Base-by-base conservation (phyloP, 75 land plant genomes). In the Larix kaempferi region DNA sequence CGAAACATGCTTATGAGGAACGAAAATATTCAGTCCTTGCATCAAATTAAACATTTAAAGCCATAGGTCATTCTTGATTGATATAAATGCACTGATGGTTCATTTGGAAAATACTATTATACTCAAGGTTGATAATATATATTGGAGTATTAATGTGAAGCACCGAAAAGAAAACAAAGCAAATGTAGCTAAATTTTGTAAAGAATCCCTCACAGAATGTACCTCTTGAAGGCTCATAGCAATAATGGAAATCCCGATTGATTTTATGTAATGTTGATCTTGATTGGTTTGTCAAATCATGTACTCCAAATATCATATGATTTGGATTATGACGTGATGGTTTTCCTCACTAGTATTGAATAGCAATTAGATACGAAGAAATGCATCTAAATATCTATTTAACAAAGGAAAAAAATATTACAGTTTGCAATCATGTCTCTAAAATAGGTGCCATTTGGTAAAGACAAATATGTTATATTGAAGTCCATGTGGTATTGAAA, bases 21-120 rank as follows among this genome's bases (percentile, higher is more conserved):
- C 92, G 97, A 92, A 94, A 92, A 74, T 83, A 89, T 23, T 79
- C 88, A 73, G 88, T 94, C 17, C 2, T 90, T 22, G 63, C 80
- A 14, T 82, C 94, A 5, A 89, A 87, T 56, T 71, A 85, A 8
- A 23, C 44, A 23, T 77, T 10, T 78, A 88, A 86, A 52, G 10
- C 29, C 27, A 37, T 56, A 29, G 83, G 77, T 78, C 74, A 78
- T n/a, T 3, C 56, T 27, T 69, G 16, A 11, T 44, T n/a, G 69
- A 56, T 4, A 57, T 55, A n/a, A n/a, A n/a, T 57, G 10, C 19
- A 19, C 39, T 77, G 26, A 33, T 73, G 64, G 0, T 15, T 66
- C 23, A 7, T 75, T 44, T 11, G 10, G 41, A 14, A 57, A 15
- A 12, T 29, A 1, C 55, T 7, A 16, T 54, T 37, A 16, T 58